phyloP scores from a whole-genome alignment of 2,329 filamentous ascomycete species.

The Spiromastix sp. region DNA sequence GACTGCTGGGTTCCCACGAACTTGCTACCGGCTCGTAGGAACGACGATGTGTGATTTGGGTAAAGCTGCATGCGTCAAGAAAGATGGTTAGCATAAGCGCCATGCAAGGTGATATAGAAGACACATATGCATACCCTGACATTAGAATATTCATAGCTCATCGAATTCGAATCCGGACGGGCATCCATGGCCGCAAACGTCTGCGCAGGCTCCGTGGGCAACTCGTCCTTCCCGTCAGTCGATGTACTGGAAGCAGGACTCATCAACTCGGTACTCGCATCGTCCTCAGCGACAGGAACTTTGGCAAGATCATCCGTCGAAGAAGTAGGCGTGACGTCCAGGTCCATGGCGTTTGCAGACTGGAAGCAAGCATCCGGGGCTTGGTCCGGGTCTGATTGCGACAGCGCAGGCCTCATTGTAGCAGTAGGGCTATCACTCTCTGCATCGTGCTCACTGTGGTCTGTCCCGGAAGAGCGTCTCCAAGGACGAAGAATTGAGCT shows the following conservation, averaged over 20 bases:
- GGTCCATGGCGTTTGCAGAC: slow-evolving; percentile 16
- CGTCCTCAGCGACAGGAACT: slow-evolving; percentile 19
- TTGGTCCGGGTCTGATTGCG: slow-evolving; percentile 5
- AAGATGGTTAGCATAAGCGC: slow-evolving; percentile 11
- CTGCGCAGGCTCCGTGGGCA: slow-evolving; percentile 18
- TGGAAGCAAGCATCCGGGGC: slow-evolving; percentile 1
- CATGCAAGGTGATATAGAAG: no score
- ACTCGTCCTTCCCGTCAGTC: slow-evolving; percentile 27
- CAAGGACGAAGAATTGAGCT: no score
- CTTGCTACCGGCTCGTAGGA: slow-evolving; percentile 73
- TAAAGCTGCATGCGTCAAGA: slow-evolving; percentile 46
- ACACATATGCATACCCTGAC: slow-evolving; percentile 43
- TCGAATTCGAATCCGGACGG: no score
- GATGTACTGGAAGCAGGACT: slow-evolving; percentile 24
- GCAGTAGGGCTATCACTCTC: slow-evolving; percentile 18
- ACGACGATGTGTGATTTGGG: slow-evolving; percentile 74
- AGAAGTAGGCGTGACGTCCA: slow-evolving; percentile 13
- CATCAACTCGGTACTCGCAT: slow-evolving; percentile 21
- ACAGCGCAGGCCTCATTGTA: slow-evolving; percentile 15
- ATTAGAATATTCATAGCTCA: slow-evolving; percentile 46
- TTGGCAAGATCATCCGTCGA: slow-evolving; percentile 12
- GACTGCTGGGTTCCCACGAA: slow-evolving; percentile 90
- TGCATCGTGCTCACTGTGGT: slow-evolving; percentile 15
- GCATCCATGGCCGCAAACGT: slow-evolving; percentile 24
- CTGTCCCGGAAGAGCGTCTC: slow-evolving; percentile 23